Conservation (phyloP, 805 yeast species). For the Saccharomycopsis fermentans region DNA sequence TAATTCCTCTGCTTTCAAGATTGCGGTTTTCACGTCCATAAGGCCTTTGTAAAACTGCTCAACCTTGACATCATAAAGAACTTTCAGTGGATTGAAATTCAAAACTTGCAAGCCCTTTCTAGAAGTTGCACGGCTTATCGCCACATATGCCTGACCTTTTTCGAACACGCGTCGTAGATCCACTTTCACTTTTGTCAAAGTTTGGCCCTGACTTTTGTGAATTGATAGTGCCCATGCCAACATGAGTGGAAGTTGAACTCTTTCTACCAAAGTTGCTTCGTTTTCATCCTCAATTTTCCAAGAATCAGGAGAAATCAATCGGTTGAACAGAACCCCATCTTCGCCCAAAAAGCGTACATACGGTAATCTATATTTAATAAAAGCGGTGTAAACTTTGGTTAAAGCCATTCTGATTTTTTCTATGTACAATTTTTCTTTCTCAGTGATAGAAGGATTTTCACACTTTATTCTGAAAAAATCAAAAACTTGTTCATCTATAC, state of each 20-base stretch:
- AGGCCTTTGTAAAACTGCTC: conserved; percentile 53
- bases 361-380: conserved; percentile 48
- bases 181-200: conserved; percentile 64
- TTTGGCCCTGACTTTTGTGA: conserved; percentile 94
- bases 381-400: conserved; percentile 33
- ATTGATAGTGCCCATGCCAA: conserved; percentile 94
- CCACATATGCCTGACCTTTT: conserved; percentile 93
- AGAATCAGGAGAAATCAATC: conserved; percentile 68
- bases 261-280: conserved; percentile 50
- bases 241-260: conserved; percentile 77
- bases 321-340: conserved; percentile 48
- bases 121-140: conserved; percentile 80
- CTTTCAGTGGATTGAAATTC: conserved; percentile 55
- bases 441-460: conserved; percentile 20
- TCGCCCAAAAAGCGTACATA: conserved; percentile 66
- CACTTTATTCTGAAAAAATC: conserved; percentile 31
- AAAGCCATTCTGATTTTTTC: conserved; percentile 47
- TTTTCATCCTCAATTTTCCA: conserved; percentile 74
- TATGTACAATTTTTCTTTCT: conserved; percentile 26
- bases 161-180: conserved; percentile 73
- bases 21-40: conserved; percentile 27
- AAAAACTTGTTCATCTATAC: conserved; percentile 38
- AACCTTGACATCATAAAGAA: conserved; percentile 64
- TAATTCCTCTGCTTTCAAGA: conserved; percentile 30
- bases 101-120: conserved; percentile 75